Evolutionary conservation across 805 yeast species (phyloP), one percentile per base, ranked within the genome.

Genomic region (Wickerhamomyces bisporus): DNA sequence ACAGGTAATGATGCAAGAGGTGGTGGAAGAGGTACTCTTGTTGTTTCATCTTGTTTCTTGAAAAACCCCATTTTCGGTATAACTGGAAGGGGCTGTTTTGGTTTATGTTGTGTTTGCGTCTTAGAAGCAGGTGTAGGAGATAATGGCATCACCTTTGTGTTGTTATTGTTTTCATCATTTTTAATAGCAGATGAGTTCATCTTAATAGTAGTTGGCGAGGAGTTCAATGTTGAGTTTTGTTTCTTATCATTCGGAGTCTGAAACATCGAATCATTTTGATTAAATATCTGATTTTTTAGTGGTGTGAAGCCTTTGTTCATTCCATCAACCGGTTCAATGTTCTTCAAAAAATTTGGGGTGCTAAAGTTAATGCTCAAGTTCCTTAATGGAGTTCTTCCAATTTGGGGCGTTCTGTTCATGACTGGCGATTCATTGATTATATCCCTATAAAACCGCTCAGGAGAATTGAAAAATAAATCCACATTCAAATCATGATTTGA

Each of bases 121-220:
- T 48, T 50, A 0, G 55, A 45, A 1, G 33, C 47, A 6, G 59
- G 59, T 1, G 59, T 54, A 8, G 59, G 59, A 5, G 59, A 54
- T 3, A 44, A 41, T 15, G 53, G 55, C 14, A 32, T 29, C 14
- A 25, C 28, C n/a, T 34, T 44, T 12, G 14, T 5, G 31, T 14
- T 40, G 25, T 29, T 16, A 10, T 18, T 17, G 5, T 30, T 35
- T n/a, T 26, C n/a, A 3, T 35, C 31, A 3, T 49, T 48, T 23
- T 53, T 55, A 2, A 53, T 40, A 11, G 57, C 58, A 4, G 58
- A 53, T 1, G 59, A 53, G 17, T 49, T 49, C 44, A 53, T 49
- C 34, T 51, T 48, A 21, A 55, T 55, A 3, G 59, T 55, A 2
- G 59, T 55, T 26, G 59, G 59, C 0, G 58, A 53, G 1, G 59